Conservation (phyloP, 2,329 filamentous ascomycete species). For the Cladobotryum mycophilum region DNA sequence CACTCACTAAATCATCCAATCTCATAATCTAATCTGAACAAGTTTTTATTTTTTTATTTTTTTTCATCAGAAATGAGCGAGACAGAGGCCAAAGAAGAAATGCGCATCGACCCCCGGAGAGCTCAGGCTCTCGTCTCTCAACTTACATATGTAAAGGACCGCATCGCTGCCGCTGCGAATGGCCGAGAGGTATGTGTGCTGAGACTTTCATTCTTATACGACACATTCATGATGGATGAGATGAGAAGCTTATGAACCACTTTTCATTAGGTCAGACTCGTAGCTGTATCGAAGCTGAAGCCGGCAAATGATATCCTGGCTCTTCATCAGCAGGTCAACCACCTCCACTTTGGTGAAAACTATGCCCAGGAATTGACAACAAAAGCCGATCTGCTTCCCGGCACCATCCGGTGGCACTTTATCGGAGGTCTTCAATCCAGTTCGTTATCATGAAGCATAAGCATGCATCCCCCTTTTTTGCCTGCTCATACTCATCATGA, state of each 20-base stretch:
- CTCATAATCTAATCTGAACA: conserved; percentile 1
- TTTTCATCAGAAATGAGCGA: conserved; percentile 27
- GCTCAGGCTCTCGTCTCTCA: conserved; percentile 58
- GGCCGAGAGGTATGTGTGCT: conserved; percentile 47
- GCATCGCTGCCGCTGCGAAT: conserved; percentile 47
- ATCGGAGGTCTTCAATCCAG: conserved; percentile 86
- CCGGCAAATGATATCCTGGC: conserved; percentile 85
- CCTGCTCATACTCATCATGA: not conserved
- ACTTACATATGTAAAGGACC: conserved; percentile 52
- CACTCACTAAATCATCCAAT: not conserved
- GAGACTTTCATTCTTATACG: not conserved
- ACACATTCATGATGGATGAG: too few species aligned
- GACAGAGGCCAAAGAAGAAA: conserved; percentile 38
- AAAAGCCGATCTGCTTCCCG: conserved; percentile 75
- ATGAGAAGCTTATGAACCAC: not conserved
- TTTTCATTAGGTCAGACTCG: conserved; percentile 62
- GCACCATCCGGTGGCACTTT: conserved; percentile 84
- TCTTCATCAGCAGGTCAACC: conserved; percentile 56
- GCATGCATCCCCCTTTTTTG: not conserved
- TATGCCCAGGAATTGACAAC: conserved; percentile 85
- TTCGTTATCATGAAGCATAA: conserved; percentile 20
- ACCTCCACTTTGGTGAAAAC: conserved; percentile 90
- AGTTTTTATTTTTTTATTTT: not conserved
- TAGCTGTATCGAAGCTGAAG: conserved; percentile 95
- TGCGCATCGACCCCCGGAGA: conserved; percentile 57